Base-by-base conservation (phyloP, 441 rosid genomes). In the Erysimum cheiri region DNA sequence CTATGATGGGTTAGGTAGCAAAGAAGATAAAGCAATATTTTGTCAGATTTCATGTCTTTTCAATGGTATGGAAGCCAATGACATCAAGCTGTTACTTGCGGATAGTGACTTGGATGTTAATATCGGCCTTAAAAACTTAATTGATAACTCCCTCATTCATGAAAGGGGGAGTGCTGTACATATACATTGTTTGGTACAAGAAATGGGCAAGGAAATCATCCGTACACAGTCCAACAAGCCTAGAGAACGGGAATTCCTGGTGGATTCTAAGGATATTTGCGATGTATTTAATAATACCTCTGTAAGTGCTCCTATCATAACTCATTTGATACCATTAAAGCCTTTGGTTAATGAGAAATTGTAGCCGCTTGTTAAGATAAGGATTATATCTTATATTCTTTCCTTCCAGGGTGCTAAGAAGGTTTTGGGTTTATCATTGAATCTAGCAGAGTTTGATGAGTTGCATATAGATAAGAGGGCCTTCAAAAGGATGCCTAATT, bases 151-250 rank as follows among this genome's bases (percentile, higher is more conserved):
- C 49, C 68, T 46, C 26, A 47, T 47, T 19, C 22, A 19, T 19
- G 22, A 19, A 19, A 19, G 22, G 22, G 22, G 22, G 22, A 19
- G 22, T 19, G 22, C 14, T 31, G 47, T 59, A 13, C 33, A 59
- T 4, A 32, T 64, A 13, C 69, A 64, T 14, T 8, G 44, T 33
- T 47, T 64, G 44, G 10, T 64, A 17, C 41, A 63, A 47, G 41
- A 32, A 32, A 48, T 64, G 46, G 69, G 57, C 19, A 64, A 32
- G 26, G 56, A 64, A 32, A 48, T 64, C 19, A 13, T 48, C n/a
- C 69, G 43, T 9, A 22, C 12, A 64, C 44, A 64, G 33, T 64
- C 69, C 57, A 47, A 5, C 17, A 17, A 64, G 43, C 69, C 57
- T 15, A 17, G 43, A 32, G 52, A 64, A 64, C 43, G 69, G 6